Conservation (phyloP, 2,329 filamentous ascomycete genomes). For the Nigrospora oryzae region DNA sequence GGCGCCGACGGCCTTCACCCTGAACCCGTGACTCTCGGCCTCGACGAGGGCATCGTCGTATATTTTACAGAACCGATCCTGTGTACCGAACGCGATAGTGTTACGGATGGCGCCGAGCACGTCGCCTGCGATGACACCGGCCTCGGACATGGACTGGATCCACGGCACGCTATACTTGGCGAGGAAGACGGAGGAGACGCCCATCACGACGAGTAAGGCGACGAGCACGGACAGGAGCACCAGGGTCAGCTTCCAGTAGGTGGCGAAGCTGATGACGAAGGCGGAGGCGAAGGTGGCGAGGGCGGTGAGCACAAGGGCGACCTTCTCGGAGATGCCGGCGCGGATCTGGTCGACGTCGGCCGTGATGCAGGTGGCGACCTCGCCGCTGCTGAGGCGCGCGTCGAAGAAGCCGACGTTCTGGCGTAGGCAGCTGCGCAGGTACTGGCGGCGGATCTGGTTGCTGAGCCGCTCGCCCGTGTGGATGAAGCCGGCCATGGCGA, state of each 20-base stretch:
- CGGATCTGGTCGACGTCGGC: constrained; percentile 11
- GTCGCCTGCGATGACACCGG: constrained; percentile 55
- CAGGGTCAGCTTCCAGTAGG: constrained; percentile 34
- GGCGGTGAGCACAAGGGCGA: constrained; percentile 5
- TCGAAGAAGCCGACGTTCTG: constrained; percentile 20
- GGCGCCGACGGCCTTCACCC: background rate
- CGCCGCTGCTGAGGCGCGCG: constrained; percentile 9
- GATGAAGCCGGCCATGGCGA: constrained; percentile 11
- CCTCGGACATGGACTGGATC: constrained; percentile 11
- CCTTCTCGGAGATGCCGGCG: constrained; percentile 11
- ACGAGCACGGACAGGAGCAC: constrained; percentile 23
- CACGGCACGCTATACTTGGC: constrained; percentile 14
- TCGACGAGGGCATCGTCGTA: background rate
- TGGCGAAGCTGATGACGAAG: constrained; percentile 28
- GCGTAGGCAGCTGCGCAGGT: constrained; percentile 11
- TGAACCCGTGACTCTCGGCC: background rate
- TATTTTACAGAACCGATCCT: constrained; percentile 1
- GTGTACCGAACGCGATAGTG: constrained; percentile 5
- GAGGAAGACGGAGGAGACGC: constrained; percentile 13
- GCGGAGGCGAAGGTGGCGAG: constrained; percentile 28
- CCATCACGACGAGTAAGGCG: constrained; percentile 26
- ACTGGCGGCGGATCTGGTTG: constrained; percentile 7
- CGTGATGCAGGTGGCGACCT: constrained; percentile 11
- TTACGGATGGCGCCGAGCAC: constrained; percentile 42
- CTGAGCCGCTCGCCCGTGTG: constrained; percentile 12